phyloP scores from a whole-genome alignment of 768 basidiomycete genomes.

The Megacollybia marginata region DNA sequence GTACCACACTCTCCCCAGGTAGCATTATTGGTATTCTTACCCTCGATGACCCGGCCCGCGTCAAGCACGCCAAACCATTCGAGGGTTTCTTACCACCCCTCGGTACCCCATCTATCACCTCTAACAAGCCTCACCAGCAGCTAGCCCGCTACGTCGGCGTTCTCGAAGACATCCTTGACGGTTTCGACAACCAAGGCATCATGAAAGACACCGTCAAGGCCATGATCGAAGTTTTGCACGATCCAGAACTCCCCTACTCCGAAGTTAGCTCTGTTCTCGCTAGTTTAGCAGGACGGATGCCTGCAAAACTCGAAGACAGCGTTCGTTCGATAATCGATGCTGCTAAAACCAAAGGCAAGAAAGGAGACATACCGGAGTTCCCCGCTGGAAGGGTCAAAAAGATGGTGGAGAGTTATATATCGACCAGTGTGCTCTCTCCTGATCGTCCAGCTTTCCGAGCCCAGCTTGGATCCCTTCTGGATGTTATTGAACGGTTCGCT shows the following conservation, averaged over 20 bases:
- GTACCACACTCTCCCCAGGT: conserved; percentile 92
- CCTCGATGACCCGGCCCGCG: conserved; percentile 91
- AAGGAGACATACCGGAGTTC: conserved; percentile 71
- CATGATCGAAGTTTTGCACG: conserved; percentile 72
- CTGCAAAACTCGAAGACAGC: conserved; percentile 81
- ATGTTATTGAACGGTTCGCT: conserved; percentile 72
- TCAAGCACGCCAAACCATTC: conserved; percentile 98
- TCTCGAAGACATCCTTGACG: conserved; percentile 88
- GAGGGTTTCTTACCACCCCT: conserved; percentile 87
- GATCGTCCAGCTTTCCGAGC: conserved; percentile 77
- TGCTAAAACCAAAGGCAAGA: conserved; percentile 50
- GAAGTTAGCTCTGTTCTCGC: conserved; percentile 81
- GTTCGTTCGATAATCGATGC: conserved; percentile 73
- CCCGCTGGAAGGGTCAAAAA: conserved; percentile 84
- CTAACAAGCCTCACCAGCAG: conserved; percentile 86
- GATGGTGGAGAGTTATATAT: conserved; percentile 75
- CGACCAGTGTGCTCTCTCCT: conserved; percentile 70
- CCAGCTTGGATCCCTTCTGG: conserved; percentile 62
- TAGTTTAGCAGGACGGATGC: conserved; percentile 88
- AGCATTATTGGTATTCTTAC: conserved; percentile 97
- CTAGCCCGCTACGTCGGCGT: conserved; percentile 66
- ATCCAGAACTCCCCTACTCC: conserved; percentile 84
- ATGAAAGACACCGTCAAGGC: conserved; percentile 86
- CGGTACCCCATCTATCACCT: conserved; percentile 80
- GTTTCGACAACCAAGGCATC: conserved; percentile 92